phyloP scores from a whole-genome alignment of 306 rosid genomes.

The Dryas octopetala region DNA sequence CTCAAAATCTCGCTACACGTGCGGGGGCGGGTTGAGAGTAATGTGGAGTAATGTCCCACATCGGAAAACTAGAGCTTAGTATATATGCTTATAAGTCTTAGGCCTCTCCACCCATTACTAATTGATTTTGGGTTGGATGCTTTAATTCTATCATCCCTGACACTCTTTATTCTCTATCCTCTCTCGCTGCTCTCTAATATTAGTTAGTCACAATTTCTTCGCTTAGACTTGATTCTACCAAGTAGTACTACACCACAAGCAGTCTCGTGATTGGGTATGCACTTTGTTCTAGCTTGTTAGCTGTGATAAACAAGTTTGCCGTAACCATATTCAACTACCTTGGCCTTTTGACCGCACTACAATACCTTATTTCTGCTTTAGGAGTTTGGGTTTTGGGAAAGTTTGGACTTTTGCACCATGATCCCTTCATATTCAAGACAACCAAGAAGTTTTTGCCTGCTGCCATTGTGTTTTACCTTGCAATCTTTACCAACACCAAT shows the following conservation, averaged over 20 bases:
- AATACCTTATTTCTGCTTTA: conserved; percentile 76
- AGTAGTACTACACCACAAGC: conserved; percentile 66
- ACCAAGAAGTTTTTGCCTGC: conserved; percentile 91
- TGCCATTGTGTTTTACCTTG: conserved; percentile 82
- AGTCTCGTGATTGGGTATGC: conserved; percentile 82
- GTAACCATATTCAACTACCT: conserved; percentile 90
- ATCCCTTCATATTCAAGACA: conserved; percentile 58
- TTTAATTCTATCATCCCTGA: too few relatives aligned
- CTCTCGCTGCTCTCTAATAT: background rate
- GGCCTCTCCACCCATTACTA: too few relatives aligned
- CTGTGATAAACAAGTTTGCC: conserved; percentile 93
- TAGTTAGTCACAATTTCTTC: conserved; percentile 45
- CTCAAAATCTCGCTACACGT: too few relatives aligned
- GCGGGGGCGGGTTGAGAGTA: too few relatives aligned
- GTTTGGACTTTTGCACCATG: conserved; percentile 77
- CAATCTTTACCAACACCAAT: conserved; percentile 93
- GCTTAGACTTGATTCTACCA: conserved; percentile 45
- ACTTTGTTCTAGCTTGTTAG: conserved; percentile 84
- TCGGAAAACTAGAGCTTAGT: too few relatives aligned
- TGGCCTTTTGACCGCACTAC: conserved; percentile 82
- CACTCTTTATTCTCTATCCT: too few relatives aligned
- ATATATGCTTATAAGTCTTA: too few relatives aligned
- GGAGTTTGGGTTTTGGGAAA: conserved; percentile 82
- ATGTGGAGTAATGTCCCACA: too few relatives aligned
- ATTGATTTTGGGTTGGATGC: too few relatives aligned